A percentile compares a stretch with the other conserved stretches of the same genome.
Evolutionary conservation across 2,329 filamentous ascomycete genomes (phyloP).

Genomic region (Scleromitrula shiraiana): DNA sequence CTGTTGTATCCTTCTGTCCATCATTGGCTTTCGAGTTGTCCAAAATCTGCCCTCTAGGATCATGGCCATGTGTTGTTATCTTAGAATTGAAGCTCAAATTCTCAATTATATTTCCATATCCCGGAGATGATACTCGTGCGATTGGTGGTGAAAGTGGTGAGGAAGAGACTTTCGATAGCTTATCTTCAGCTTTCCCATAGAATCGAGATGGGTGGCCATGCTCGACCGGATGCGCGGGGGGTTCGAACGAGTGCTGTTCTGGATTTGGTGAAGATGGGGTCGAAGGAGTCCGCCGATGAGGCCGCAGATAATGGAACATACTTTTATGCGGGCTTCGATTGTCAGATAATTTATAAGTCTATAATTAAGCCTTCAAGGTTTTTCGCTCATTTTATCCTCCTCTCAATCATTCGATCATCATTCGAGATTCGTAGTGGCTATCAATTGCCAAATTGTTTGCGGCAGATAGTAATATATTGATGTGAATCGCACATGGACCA

Average conservation of each 20-base stretch:
- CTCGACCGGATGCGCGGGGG: slow-evolving; percentile 17
- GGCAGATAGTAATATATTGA: not conserved
- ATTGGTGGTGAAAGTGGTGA: slow-evolving; percentile 40
- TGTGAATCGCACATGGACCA: not conserved
- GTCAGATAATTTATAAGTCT: not conserved
- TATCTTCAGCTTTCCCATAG: slow-evolving; percentile 16
- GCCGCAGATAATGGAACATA: slow-evolving; percentile 32
- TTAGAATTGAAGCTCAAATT: slow-evolving; percentile 7
- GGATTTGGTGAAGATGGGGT: slow-evolving; percentile 27
- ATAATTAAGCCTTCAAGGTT: not conserved
- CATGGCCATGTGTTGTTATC: not conserved
- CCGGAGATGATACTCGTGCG: slow-evolving; percentile 30
- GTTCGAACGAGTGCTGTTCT: slow-evolving; percentile 24
- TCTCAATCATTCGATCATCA: not conserved
- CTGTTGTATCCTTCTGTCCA: slow-evolving; percentile 13
- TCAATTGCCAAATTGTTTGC: not conserved
- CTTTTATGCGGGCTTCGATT: slow-evolving; percentile 1
- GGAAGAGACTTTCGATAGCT: slow-evolving; percentile 30
- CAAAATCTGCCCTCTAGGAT: slow-evolving; percentile 10
- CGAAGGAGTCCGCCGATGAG: slow-evolving; percentile 29
- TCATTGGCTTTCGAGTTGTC: slow-evolving; percentile 2
- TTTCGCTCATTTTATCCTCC: not conserved
- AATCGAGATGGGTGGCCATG: slow-evolving; percentile 25
- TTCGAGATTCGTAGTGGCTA: not conserved
- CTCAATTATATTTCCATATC: slow-evolving; percentile 10